These are phyloP conservation scores for Pythium vanterpoolii DNA, from an alignment of 352 stramenopile genomes.

Conservation along the genomic window DNA sequence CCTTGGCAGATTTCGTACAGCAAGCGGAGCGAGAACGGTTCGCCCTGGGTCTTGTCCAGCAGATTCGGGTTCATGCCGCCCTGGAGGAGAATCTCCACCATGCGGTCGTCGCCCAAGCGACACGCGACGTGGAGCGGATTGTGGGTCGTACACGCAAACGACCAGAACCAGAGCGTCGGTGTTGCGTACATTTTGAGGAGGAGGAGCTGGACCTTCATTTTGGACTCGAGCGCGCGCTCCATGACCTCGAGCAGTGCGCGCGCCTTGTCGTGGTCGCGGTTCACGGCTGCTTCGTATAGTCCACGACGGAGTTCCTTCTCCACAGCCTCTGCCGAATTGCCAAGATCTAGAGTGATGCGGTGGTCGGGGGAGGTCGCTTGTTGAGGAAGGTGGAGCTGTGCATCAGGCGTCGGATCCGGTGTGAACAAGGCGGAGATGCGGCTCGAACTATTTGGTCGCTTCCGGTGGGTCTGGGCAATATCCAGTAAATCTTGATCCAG, in stretches of 20 bases:
- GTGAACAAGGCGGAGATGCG: constrained; percentile 9
- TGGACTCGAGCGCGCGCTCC: constrained; percentile 53
- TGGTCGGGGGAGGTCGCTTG: background rate
- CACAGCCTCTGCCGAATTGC: constrained; percentile 16
- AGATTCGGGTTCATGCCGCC: constrained; percentile 69
- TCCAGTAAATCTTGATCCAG: constrained; percentile 33
- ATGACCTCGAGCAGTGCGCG: constrained; percentile 46
- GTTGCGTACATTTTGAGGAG: constrained; percentile 75
- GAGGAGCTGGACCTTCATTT: constrained; percentile 56
- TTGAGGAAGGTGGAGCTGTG: background rate
- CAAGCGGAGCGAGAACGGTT: constrained; percentile 50
- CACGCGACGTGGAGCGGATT: constrained; percentile 78
- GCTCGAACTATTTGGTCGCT: background rate
- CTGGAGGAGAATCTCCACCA: constrained; percentile 53
- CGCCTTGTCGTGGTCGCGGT: constrained; percentile 38
- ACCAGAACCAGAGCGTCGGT: constrained; percentile 48
- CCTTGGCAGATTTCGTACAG: constrained; percentile 69
- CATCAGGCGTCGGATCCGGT: background rate
- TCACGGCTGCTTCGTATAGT: constrained; percentile 47
- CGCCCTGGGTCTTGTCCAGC: constrained; percentile 74
- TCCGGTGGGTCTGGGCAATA: background rate
- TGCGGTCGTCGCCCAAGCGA: constrained; percentile 49
- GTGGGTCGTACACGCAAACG: constrained; percentile 62
- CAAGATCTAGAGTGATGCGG: constrained; percentile 5
- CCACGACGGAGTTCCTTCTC: constrained; percentile 45